A percentile compares a stretch with the other conserved stretches of the same genome.
Conservation (phyloP, 225 moss, liverwort and hornwort species). For the Sphagnum contortum region DNA sequence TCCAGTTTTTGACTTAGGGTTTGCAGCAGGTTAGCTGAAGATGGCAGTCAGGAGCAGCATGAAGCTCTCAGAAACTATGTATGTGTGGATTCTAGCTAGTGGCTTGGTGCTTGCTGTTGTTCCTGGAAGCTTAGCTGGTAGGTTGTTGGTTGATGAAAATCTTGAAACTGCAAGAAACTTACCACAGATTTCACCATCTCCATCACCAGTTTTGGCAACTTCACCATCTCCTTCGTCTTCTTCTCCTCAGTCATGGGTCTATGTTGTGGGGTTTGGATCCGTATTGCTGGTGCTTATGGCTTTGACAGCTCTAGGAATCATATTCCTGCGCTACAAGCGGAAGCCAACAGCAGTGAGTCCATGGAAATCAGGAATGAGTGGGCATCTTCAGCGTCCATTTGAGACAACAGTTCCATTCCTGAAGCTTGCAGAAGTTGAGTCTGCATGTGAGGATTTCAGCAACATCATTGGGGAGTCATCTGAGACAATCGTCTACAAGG, state of each 20-base stretch:
- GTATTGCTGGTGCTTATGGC: slow-evolving; percentile 25
- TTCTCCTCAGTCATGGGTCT: slow-evolving; percentile 10
- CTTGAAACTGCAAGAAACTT: too few species aligned
- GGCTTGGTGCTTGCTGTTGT: too few species aligned
- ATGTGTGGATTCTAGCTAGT: too few species aligned
- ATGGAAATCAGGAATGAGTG: slow-evolving; percentile 70
- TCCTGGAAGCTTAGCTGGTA: too few species aligned
- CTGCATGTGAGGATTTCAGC: slow-evolving; percentile 90
- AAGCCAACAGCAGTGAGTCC: slow-evolving; percentile 36
- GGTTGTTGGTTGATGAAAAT: too few species aligned
- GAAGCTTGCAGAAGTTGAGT: slow-evolving; percentile 56
- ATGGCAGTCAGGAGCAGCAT: too few species aligned
- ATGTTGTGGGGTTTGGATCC: slow-evolving; percentile 28
- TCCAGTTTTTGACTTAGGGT: too few species aligned
- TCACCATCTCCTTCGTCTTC: slow-evolving; percentile 1
- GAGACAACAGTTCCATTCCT: slow-evolving; percentile 47
- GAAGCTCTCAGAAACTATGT: too few species aligned
- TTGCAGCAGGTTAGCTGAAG: too few species aligned
- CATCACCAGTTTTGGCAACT: too few species aligned
- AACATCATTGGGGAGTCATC: slow-evolving; percentile 65
- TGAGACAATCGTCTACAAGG: slow-evolving; percentile 68
- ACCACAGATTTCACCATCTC: too few species aligned
- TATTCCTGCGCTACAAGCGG: slow-evolving; percentile 31
- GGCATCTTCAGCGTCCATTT: slow-evolving; percentile 42
- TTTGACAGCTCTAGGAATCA: slow-evolving; percentile 20